Conservation (phyloP, 805 yeast genomes). For the Metschnikowia noctiluminum region DNA sequence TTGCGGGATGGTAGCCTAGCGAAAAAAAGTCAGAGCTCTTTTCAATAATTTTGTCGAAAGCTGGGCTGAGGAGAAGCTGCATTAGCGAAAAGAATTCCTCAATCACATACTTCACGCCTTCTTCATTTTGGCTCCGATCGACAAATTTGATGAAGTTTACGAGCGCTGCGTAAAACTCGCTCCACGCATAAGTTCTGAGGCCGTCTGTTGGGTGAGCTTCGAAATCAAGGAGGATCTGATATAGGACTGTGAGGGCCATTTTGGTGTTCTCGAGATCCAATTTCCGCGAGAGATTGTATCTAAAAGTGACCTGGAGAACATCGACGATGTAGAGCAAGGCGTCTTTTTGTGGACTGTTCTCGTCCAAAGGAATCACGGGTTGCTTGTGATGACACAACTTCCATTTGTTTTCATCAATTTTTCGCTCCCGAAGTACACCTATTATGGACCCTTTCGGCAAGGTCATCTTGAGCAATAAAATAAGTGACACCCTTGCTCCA, state of each 20-base stretch:
- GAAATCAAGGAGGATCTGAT: slow-evolving; percentile 22
- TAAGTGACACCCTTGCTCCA: slow-evolving; percentile 27
- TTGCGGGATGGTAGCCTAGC: slow-evolving; percentile 20
- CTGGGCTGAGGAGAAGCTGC: slow-evolving; percentile 15
- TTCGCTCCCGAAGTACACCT: slow-evolving; percentile 2
- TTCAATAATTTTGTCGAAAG: slow-evolving; percentile 21
- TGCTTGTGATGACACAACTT: slow-evolving; percentile 39
- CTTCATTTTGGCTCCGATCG: slow-evolving; percentile 15
- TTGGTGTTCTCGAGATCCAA: slow-evolving; percentile 31
- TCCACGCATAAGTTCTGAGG: slow-evolving; percentile 31
- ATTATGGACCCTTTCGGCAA: slow-evolving; percentile 6
- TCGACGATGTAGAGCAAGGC: slow-evolving; percentile 25
- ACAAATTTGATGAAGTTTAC: slow-evolving; percentile 29
- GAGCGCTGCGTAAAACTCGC: slow-evolving; percentile 30
- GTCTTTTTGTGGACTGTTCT: slow-evolving; percentile 19
- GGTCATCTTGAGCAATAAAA: slow-evolving; percentile 27
- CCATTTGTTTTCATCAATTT: slow-evolving; percentile 38
- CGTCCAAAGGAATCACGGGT: slow-evolving; percentile 30
- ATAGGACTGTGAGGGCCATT: slow-evolving; percentile 25
- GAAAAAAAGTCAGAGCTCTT: slow-evolving; percentile 10
- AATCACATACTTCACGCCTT: slow-evolving; percentile 16
- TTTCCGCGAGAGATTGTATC: slow-evolving; percentile 39
- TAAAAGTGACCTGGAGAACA: slow-evolving; percentile 15
- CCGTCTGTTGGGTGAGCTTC: slow-evolving; percentile 16
- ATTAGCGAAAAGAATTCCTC: slow-evolving; percentile 17